These are phyloP conservation scores for Ensete glaucum DNA, from an alignment of 176 grass and related monocot genomes.

Conservation along the genomic window DNA sequence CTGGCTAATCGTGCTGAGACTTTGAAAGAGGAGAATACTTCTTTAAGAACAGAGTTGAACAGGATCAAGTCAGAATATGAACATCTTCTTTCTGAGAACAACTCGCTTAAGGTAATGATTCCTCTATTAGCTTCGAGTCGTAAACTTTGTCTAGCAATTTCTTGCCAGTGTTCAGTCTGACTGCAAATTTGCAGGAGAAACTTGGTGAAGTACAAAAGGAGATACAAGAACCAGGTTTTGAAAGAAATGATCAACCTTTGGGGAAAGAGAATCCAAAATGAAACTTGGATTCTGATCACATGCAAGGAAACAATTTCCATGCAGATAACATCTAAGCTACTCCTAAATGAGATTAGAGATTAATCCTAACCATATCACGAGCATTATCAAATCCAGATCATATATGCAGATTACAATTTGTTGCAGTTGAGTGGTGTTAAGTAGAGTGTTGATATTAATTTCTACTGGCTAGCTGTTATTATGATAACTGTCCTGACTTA, in stretches of 20 bases:
- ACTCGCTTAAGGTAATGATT: conserved; percentile 55
- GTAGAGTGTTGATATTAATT: neutral
- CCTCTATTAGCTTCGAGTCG: neutral
- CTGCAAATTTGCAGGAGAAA: conserved; percentile 48
- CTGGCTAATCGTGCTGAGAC: conserved; percentile 69
- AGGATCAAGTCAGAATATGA: conserved; percentile 79
- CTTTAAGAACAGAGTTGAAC: conserved; percentile 79
- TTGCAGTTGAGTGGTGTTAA: neutral
- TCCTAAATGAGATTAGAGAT: neutral
- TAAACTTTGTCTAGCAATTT: neutral
- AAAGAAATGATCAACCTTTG: conserved; percentile 47
- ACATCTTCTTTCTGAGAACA: conserved; percentile 67
- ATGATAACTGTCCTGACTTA: neutral
- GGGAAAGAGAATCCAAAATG: conserved; percentile 42
- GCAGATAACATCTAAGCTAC: neutral
- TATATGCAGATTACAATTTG: conserved; percentile 1
- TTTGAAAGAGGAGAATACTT: conserved; percentile 94
- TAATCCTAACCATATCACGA: neutral
- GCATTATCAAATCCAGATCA: neutral
- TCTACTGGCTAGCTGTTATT: neutral
- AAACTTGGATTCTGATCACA: conserved; percentile 13
- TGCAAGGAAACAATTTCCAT: conserved; percentile 1
- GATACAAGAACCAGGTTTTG: conserved; percentile 44
- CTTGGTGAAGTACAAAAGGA: conserved; percentile 47
- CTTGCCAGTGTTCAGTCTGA: neutral